A percentile compares a stretch with the other conserved stretches of the same genome.
phyloP scores from a whole-genome alignment of 129 eudicot genomes.

The Artemisia tridentata region DNA sequence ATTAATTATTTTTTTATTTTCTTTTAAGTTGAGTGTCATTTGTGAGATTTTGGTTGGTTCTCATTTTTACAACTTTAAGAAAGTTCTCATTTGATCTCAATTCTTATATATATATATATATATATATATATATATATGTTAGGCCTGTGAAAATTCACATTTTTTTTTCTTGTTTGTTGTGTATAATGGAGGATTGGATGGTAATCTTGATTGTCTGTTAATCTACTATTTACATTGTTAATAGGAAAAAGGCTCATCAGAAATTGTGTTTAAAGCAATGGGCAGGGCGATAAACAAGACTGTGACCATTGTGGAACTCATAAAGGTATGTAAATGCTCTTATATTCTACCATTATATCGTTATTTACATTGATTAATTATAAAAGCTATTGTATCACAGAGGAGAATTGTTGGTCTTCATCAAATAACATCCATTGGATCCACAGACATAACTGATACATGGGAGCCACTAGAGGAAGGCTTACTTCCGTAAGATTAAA shows the following conservation, averaged over 20 bases:
- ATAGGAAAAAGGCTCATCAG: conserved; percentile 78
- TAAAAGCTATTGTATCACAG: conserved; percentile 26
- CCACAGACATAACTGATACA: conserved; percentile 82
- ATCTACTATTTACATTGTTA: conserved; percentile 10
- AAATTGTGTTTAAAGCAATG: conserved; percentile 92
- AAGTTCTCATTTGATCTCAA: too few relatives aligned
- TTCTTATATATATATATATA: too few relatives aligned
- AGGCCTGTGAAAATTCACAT: too few relatives aligned
- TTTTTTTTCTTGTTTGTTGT: not conserved
- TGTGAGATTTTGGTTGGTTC: too few relatives aligned
- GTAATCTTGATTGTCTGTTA: not conserved
- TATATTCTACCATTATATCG: not conserved
- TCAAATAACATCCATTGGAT: conserved; percentile 78
- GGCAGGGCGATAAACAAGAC: conserved; percentile 95
- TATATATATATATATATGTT: too few relatives aligned
- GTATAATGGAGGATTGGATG: too few relatives aligned
- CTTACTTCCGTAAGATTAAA: conserved; percentile 77
- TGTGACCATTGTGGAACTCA: conserved; percentile 85
- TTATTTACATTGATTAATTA: conserved; percentile 2
- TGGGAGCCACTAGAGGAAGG: conserved; percentile 99
- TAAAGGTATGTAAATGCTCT: conserved; percentile 47
- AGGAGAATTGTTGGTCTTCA: conserved; percentile 91
- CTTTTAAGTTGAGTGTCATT: too few relatives aligned
- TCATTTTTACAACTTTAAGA: too few relatives aligned
- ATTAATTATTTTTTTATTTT: too few relatives aligned